These are phyloP conservation scores for Metroxylon sagu DNA, from an alignment of 176 grass and related monocot species.

Conservation along the genomic window DNA sequence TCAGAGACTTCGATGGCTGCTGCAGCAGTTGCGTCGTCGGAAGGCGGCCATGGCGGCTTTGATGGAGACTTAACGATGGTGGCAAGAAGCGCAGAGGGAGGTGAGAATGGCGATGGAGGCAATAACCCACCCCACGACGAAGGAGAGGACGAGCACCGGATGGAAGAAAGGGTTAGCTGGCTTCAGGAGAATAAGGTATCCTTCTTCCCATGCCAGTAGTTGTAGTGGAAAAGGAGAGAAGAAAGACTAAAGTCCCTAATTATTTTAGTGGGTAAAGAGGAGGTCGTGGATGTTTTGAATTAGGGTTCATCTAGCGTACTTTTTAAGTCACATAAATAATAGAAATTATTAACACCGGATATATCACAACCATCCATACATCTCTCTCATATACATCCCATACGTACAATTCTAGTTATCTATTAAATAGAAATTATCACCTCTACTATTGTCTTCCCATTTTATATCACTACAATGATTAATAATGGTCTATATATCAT, in stretches of 20 bases:
- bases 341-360: no score
- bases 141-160: constrained; percentile 25
- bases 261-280: background rate
- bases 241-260: no score
- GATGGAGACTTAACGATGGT: constrained; percentile 1
- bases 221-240: no score
- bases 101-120: constrained; percentile 41
- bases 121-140: constrained; percentile 42
- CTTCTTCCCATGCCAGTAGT: constrained; percentile 50
- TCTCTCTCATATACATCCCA: no score
- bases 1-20: constrained; percentile 1
- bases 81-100: constrained; percentile 73
- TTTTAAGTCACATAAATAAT: no score
- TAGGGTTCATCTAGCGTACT: no score
- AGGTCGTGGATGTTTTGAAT: background rate
- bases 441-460: no score
- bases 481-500: no score
- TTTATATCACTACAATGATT: no score
- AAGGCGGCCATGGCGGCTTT: background rate
- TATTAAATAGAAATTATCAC: no score
- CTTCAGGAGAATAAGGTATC: constrained; percentile 16
- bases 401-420: no score
- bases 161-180: constrained; percentile 10
- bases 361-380: no score
- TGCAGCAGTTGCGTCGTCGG: background rate